A percentile compares a stretch with the other conserved stretches of the same genome.
Conservation (phyloP, 202 grass and related monocot species). For the Hordeum pubiflorum region DNA sequence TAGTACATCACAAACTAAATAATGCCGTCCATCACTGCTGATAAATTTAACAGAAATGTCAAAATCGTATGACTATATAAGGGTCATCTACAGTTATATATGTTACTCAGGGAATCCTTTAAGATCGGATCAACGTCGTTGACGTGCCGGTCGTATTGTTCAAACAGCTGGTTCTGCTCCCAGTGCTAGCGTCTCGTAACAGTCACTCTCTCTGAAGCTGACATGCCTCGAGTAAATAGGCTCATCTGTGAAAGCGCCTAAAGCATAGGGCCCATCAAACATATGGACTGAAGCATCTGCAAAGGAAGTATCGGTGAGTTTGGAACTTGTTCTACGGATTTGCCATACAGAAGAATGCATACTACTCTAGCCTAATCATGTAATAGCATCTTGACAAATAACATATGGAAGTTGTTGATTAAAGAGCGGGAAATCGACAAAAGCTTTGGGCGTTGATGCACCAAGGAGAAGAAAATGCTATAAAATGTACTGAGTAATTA, state of each 20-base stretch:
- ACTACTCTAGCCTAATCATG: neutral
- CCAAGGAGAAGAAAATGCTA: neutral
- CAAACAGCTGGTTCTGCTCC: slow-evolving; percentile 13
- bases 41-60: neutral
- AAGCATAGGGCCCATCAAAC: neutral
- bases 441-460: neutral
- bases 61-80: neutral
- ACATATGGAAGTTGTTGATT: neutral
- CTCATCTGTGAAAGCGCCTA: neutral
- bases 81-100: neutral
- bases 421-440: neutral
- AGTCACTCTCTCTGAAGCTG: slow-evolving; percentile 8
- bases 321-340: neutral
- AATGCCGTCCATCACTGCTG: neutral
- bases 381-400: neutral
- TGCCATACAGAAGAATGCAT: neutral
- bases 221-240: slow-evolving; percentile 22
- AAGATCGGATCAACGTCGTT: neutral
- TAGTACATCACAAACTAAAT: neutral
- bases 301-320: neutral
- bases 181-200: neutral
- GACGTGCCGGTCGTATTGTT: neutral
- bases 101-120: neutral
- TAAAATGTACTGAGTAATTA: slow-evolving; percentile 3
- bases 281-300: slow-evolving; percentile 8